Evolutionary conservation across 2,329 filamentous ascomycete genomes (phyloP).

Genomic region (Zymoseptoria ardabiliae): DNA sequence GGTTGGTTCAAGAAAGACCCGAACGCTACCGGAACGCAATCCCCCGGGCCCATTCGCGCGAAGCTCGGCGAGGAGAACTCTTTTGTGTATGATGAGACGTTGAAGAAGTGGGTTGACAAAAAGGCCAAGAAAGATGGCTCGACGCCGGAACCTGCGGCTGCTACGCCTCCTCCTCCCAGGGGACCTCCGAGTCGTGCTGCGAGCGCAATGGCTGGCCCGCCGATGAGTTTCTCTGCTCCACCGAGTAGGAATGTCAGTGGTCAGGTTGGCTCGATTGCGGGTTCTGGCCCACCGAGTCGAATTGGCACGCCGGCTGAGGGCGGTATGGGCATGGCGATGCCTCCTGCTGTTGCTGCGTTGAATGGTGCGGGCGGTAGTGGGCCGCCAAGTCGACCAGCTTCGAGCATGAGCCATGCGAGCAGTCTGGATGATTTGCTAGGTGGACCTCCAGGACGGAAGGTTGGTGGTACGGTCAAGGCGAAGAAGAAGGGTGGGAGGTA

Average conservation of each 20-base stretch:
- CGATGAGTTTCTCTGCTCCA: background rate
- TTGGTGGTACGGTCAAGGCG: constrained; percentile 48
- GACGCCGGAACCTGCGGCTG: constrained; percentile 39
- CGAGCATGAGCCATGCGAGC: constrained; percentile 83
- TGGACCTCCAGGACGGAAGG: constrained; percentile 56
- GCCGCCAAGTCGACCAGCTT: constrained; percentile 60
- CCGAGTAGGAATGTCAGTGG: background rate
- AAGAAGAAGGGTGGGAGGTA: constrained; percentile 84
- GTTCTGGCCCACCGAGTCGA: constrained; percentile 26
- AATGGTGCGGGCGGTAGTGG: constrained; percentile 15
- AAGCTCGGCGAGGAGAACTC: constrained; percentile 91
- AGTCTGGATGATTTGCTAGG: constrained; percentile 90
- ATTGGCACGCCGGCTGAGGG: constrained; percentile 24
- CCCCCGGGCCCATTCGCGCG: constrained; percentile 67
- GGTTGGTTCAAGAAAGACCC: constrained; percentile 72
- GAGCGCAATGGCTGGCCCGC: background rate
- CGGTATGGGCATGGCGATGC: constrained; percentile 7
- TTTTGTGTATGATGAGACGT: constrained; percentile 90
- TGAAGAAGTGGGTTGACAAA: constrained; percentile 98
- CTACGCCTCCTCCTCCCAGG: constrained; percentile 67
- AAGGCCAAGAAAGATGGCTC: constrained; percentile 45
- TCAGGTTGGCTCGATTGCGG: background rate
- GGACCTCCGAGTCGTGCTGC: constrained; percentile 8
- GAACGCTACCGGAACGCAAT: constrained; percentile 51
- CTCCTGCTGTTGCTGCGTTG: constrained; percentile 20